phyloP scores from a whole-genome alignment of 345 rosid genomes.

The Heritiera littoralis region DNA sequence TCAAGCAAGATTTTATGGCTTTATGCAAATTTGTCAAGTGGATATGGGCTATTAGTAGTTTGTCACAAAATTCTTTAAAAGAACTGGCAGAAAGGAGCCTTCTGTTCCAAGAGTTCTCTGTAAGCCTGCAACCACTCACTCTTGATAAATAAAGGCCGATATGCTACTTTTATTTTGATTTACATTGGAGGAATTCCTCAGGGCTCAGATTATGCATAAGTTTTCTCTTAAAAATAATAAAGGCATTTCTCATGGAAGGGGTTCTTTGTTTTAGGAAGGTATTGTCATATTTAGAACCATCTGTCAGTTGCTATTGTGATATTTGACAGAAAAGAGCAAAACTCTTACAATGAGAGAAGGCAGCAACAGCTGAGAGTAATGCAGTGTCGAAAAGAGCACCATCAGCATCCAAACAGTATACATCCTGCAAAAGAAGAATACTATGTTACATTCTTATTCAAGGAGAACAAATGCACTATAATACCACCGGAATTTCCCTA shows the following conservation, averaged over 20 bases:
- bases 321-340: slow-evolving; percentile 14
- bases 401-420: slow-evolving; percentile 94
- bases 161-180: not conserved
- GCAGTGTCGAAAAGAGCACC: slow-evolving; percentile 94
- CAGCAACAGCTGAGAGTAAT: slow-evolving; percentile 81
- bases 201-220: not conserved
- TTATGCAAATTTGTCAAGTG: not conserved
- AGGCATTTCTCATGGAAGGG: not conserved
- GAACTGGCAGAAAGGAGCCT: not conserved
- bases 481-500: not conserved
- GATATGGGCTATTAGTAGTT: not conserved
- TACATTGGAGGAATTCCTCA: not conserved
- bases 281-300: not conserved
- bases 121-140: not conserved
- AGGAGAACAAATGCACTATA: not conserved
- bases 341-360: slow-evolving; percentile 70
- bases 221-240: not conserved
- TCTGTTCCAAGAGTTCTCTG: not conserved
- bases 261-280: not conserved
- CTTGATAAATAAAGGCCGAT: not conserved
- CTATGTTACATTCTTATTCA: not conserved
- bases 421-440: slow-evolving; percentile 53
- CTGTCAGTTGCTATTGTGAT: not conserved
- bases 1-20: not conserved
- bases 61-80: not conserved